Evolutionary conservation across 345 rosid species (phyloP).

Genomic region (Angophora floribunda): DNA sequence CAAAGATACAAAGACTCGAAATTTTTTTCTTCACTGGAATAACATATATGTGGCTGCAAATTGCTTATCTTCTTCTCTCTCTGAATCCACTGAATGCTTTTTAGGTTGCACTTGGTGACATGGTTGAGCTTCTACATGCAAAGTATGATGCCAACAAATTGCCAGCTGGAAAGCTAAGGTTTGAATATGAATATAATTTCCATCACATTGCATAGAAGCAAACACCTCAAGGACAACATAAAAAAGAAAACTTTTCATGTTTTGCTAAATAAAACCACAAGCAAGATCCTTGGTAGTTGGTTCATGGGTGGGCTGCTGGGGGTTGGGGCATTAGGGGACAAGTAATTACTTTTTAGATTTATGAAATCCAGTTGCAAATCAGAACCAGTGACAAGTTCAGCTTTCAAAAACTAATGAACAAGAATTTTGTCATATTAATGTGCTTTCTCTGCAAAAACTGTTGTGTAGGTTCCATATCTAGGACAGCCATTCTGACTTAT

Average conservation of each 20-base stretch:
- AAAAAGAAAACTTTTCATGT: neutral
- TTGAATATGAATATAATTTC: neutral
- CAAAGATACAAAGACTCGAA: neutral
- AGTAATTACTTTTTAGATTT: neutral
- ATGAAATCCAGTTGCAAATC: neutral
- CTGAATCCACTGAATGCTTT: neutral
- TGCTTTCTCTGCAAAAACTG: neutral
- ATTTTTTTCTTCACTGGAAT: neutral
- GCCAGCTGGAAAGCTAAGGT: constrained; percentile 85
- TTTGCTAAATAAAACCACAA: neutral
- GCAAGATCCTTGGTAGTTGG: neutral
- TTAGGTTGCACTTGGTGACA: constrained; percentile 91
- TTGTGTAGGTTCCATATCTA: neutral
- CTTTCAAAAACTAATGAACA: neutral
- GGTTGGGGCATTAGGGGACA: neutral
- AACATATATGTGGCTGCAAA: neutral
- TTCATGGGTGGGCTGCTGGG: neutral
- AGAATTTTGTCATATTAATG: neutral
- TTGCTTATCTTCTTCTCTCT: neutral
- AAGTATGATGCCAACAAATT: constrained; percentile 63
- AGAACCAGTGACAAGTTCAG: neutral
- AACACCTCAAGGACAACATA: neutral
- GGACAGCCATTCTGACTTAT: neutral
- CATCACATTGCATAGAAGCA: neutral
- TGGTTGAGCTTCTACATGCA: constrained; percentile 55